Evolutionary conservation across 257 asterid species (phyloP).

Genomic region (Linaria vulgaris): DNA sequence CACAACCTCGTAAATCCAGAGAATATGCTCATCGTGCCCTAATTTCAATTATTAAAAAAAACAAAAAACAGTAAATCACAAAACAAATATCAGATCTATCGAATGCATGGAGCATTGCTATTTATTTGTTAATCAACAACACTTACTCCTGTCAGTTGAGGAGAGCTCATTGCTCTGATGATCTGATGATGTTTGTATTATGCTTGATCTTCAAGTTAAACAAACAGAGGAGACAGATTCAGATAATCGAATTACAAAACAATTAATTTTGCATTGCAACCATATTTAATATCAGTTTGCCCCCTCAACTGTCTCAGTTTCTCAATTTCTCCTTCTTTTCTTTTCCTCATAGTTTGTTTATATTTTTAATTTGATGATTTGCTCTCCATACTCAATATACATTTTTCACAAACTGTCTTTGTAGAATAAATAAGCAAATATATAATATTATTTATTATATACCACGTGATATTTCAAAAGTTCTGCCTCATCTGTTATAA

Average conservation of each 20-base stretch:
- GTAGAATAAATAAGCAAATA: too few relatives aligned
- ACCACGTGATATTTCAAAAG: too few relatives aligned
- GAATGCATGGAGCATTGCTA: neutral
- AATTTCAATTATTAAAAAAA: neutral
- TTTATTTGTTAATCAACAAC: neutral
- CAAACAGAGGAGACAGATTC: too few relatives aligned
- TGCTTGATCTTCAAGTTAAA: too few relatives aligned
- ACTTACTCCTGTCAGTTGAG: conserved; percentile 50
- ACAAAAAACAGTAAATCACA: neutral
- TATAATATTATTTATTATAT: too few relatives aligned
- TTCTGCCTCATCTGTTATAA: too few relatives aligned
- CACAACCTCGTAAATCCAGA: conserved; percentile 82
- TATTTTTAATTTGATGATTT: neutral
- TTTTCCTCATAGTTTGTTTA: neutral
- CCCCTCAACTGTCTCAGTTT: conserved; percentile 22
- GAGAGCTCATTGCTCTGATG: conserved; percentile 41
- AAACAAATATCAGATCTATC: conserved; percentile 26
- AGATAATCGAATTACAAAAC: too few relatives aligned
- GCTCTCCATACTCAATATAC: neutral
- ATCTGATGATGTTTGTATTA: too few relatives aligned
- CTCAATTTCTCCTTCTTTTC: neutral
- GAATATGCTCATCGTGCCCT: conserved; percentile 45
- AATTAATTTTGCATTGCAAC: conserved; percentile 2
- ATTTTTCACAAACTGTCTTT: too few relatives aligned
- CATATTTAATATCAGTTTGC: conserved; percentile 18